Evolutionary conservation across 1,284 basidiomycete species (phyloP), one percentile per base, ranked within the genome.

Genomic region (Polyporus tsugae): DNA sequence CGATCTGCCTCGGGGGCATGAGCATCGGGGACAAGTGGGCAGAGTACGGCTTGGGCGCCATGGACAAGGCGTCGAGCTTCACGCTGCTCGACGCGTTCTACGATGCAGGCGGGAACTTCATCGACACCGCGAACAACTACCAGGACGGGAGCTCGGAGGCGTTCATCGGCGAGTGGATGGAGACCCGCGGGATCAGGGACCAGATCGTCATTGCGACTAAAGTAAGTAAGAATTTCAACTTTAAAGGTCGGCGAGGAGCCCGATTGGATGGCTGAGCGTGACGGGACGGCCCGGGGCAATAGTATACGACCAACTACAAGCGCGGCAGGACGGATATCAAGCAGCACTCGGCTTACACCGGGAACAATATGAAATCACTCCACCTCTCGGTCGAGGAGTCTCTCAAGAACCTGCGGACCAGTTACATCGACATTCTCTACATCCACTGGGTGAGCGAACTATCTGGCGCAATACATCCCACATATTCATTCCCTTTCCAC

Each of bases 141-240:
- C 67, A 68, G 60, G 62, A 64, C 63, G 67, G 62, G 63, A 77
- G 80, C 1, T 86, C 84, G 3, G 89, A 90, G 72, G 74, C 76
- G 57, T 84, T 87, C 69, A 84, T 89, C 52, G 89, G 89, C 1
- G 86, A 90, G 75, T 90, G 89, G 89, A 83, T 82, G 52, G 83
- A 87, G 64, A 60, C 74, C 13, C 80, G 85, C 10, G 82, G 81
- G 0, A 86, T 84, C 39, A 82, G 88, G 6, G 86, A 91, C 71
- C 85, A 88, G 73, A 77, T 86, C 13, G 83, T 88, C 63, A 80
- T 89, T 60, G 86, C 86, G 2, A 89, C 85, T 10, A 89, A 89
- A 77, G 85, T 83, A 36, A 17, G 71, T 39, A 39, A 25, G 29
- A 4, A 22, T 13, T n/a, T n/a, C 59, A 9, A 33, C 44, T 29